These are phyloP conservation scores for Chrysanthemum seticuspe DNA, from an alignment of 129 eudicot species.

Conservation along the genomic window DNA sequence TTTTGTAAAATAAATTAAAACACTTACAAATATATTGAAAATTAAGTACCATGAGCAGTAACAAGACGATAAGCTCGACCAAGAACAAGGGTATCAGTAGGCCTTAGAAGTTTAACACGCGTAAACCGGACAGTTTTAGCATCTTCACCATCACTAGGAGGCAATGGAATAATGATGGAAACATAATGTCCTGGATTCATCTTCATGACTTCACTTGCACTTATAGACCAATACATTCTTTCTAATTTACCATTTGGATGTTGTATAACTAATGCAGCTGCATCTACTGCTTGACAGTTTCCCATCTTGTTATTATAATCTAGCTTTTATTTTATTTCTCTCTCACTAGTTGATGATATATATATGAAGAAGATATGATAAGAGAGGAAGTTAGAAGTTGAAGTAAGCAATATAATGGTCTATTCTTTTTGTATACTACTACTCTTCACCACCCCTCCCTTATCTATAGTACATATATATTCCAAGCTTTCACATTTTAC, in stretches of 20 bases:
- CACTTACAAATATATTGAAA: not conserved
- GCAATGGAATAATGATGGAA: conserved; percentile 75
- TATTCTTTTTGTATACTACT: conserved; percentile 21
- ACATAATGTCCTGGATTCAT: conserved; percentile 88
- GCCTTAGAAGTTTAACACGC: conserved; percentile 77
- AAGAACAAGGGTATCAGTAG: conserved; percentile 69
- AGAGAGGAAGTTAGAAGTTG: conserved; percentile 21
- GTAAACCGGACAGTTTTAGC: conserved; percentile 45
- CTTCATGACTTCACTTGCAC: conserved; percentile 80
- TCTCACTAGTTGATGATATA: not conserved
- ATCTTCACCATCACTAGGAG: conserved; percentile 30
- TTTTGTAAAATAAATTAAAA: not conserved
- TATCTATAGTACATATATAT: conserved; percentile 18
- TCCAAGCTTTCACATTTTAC: not conserved
- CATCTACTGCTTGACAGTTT: conserved; percentile 93
- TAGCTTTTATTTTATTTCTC: conserved; percentile 1
- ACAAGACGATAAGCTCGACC: conserved; percentile 79
- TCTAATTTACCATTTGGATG: conserved; percentile 81
- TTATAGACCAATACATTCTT: conserved; percentile 75
- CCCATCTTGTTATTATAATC: conserved; percentile 48
- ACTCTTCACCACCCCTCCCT: conserved; percentile 46
- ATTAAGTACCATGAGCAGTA: conserved; percentile 57
- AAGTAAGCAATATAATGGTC: conserved; percentile 21
- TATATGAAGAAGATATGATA: conserved; percentile 18
- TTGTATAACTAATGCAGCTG: conserved; percentile 93